These are phyloP conservation scores for Aspergillus incahuasiensis DNA, from an alignment of 495 filamentous ascomycete genomes.

Conservation along the genomic window DNA sequence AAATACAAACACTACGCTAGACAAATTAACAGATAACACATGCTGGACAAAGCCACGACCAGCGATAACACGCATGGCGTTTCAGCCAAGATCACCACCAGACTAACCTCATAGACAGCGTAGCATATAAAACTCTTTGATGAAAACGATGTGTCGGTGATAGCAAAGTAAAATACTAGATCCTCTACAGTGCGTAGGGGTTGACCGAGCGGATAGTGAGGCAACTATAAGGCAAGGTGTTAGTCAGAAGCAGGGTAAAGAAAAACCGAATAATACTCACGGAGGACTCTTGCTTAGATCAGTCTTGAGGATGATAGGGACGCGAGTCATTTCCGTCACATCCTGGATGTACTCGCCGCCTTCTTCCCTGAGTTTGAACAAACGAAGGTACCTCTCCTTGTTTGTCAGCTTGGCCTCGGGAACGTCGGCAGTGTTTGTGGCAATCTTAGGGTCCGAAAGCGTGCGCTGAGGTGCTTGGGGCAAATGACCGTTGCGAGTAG, in stretches of 20 bases:
- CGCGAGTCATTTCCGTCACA: constrained; percentile 93
- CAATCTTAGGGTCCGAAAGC: constrained; percentile 87
- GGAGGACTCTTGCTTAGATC: constrained; percentile 98
- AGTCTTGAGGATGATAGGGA: constrained; percentile 96
- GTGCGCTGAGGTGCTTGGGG: constrained; percentile 78
- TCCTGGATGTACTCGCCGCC: constrained; percentile 96
- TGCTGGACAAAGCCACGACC: neutral
- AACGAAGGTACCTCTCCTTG: constrained; percentile 92
- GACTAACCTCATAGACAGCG: constrained; percentile 4
- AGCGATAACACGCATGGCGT: constrained; percentile 28
- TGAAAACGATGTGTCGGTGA: constrained; percentile 18
- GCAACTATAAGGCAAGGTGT: constrained; percentile 55
- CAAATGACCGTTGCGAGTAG: constrained; percentile 68
- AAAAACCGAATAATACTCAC: constrained; percentile 54
- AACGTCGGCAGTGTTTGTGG: constrained; percentile 60
- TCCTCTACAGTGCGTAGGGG: constrained; percentile 77
- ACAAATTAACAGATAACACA: constrained; percentile 24
- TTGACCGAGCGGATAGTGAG: constrained; percentile 96
- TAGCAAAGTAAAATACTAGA: constrained; percentile 16
- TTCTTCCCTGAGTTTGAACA: constrained; percentile 88
- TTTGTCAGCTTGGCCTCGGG: constrained; percentile 76
- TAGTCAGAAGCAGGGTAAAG: constrained; percentile 17
- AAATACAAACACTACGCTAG: constrained; percentile 19
- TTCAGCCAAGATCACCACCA: constrained; percentile 24
- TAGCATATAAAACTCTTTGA: constrained; percentile 14